Evolutionary conservation across 2,329 filamentous ascomycete genomes (phyloP).

Genomic region (Pseudocercospora pini-densiflorae): DNA sequence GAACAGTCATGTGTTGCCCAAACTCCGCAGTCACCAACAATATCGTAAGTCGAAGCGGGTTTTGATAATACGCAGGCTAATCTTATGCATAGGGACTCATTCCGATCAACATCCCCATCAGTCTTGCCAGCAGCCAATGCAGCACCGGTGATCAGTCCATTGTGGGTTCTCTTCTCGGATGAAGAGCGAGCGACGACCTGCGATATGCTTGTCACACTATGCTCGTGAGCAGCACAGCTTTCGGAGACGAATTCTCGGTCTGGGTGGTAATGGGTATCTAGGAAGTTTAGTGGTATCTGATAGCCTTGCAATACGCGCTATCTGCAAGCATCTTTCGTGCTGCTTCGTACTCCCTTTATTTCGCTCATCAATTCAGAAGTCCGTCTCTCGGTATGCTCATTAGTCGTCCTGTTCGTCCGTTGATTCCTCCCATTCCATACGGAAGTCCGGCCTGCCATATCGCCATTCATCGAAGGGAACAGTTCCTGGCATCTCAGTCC

Average conservation of each 20-base stretch:
- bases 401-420: background rate
- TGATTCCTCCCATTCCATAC: slow-evolving; percentile 28
- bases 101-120: background rate
- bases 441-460: slow-evolving; percentile 38
- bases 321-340: background rate
- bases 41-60: background rate
- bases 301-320: background rate
- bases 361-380: background rate
- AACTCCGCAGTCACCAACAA: background rate
- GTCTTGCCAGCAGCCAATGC: background rate
- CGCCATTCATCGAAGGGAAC: slow-evolving; percentile 44
- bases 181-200: background rate
- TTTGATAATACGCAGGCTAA: background rate
- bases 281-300: background rate
- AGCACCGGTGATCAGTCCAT: background rate
- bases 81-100: background rate
- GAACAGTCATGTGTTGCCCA: background rate
- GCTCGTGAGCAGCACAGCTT: background rate
- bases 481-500: slow-evolving; percentile 53
- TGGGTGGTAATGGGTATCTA: background rate
- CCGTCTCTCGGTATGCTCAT: background rate
- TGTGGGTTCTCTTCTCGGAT: background rate
- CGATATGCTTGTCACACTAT: background rate
- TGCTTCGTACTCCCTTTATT: background rate
- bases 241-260: background rate